Percentiles rank a stretch among this genome's conserved stretches.
These are phyloP conservation scores for Hirsutella minnesotensis DNA, from an alignment of 2,329 filamentous ascomycete genomes.

Conservation along the genomic window DNA sequence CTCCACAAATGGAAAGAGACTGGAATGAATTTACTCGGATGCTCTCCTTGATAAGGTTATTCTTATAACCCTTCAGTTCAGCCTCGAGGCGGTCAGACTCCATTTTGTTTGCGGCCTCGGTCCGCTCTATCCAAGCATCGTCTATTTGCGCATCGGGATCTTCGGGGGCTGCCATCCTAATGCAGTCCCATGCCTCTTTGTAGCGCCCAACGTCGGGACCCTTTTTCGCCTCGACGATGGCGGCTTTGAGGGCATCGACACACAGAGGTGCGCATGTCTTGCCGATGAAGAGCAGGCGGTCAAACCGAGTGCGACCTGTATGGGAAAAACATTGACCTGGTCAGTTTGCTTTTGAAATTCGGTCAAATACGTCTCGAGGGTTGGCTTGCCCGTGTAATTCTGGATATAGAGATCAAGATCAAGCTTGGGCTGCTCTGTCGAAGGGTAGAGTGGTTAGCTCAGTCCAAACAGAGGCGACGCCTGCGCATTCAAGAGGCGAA, in stretches of 20 bases:
- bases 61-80: conserved; percentile 87
- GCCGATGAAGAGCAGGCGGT: conserved; percentile 74
- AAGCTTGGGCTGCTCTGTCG: conserved; percentile 66
- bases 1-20: background rate
- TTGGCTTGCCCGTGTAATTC: conserved; percentile 65
- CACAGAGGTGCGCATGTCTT: conserved; percentile 63
- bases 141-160: conserved; percentile 60
- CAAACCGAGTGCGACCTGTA: conserved; percentile 66
- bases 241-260: conserved; percentile 68
- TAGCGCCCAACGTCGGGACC: conserved; percentile 67
- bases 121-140: conserved; percentile 60
- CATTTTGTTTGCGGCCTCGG: conserved; percentile 51
- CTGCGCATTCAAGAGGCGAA: too few species aligned
- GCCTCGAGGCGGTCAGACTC: conserved; percentile 69
- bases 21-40: conserved; percentile 51
- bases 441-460: background rate
- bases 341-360: background rate
- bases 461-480: too few species aligned
- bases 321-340: background rate
- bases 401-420: conserved; percentile 84
- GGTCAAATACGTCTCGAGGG: background rate
- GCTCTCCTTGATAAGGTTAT: conserved; percentile 94
- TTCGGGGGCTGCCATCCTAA: conserved; percentile 50
- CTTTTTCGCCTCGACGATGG: conserved; percentile 62
- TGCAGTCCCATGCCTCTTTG: conserved; percentile 50